Evolutionary conservation across 139 green algal species (phyloP).

Genomic region (Edaphochlamys debaryana): DNA sequence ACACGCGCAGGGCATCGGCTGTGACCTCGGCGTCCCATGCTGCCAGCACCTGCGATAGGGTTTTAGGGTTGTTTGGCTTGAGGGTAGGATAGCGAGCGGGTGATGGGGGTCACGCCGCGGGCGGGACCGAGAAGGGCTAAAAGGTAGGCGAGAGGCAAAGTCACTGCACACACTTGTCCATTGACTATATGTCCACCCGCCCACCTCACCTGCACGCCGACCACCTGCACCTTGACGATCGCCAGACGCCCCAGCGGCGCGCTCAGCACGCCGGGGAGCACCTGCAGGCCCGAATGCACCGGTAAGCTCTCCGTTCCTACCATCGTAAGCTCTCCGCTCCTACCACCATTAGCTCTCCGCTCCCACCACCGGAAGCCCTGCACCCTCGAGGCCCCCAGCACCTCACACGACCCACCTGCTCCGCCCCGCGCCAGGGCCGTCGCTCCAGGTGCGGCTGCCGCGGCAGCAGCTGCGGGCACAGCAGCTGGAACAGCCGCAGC

Average conservation of each 20-base stretch:
- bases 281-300: neutral
- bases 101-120: too few relatives aligned
- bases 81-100: too few relatives aligned
- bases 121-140: too few relatives aligned
- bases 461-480: constrained; percentile 24
- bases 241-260: constrained; percentile 28
- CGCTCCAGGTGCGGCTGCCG: constrained; percentile 29
- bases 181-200: too few relatives aligned
- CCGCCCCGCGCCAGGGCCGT: constrained; percentile 20
- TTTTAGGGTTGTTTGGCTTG: too few relatives aligned
- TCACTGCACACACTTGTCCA: too few relatives aligned
- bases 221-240: constrained; percentile 34
- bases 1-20: neutral
- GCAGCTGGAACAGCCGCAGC: constrained; percentile 32
- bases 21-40: constrained; percentile 26
- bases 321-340: too few relatives aligned
- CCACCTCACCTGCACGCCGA: constrained; percentile 32
- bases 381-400: too few relatives aligned
- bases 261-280: constrained; percentile 20
- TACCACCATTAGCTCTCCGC: too few relatives aligned
- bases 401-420: constrained; percentile 32
- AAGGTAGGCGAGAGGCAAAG: too few relatives aligned
- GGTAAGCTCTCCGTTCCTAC: too few relatives aligned
- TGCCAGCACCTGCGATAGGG: neutral
- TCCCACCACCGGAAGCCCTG: too few relatives aligned